Evolutionary conservation across 768 basidiomycete species (phyloP).

Genomic region (Calocera viscosa): DNA sequence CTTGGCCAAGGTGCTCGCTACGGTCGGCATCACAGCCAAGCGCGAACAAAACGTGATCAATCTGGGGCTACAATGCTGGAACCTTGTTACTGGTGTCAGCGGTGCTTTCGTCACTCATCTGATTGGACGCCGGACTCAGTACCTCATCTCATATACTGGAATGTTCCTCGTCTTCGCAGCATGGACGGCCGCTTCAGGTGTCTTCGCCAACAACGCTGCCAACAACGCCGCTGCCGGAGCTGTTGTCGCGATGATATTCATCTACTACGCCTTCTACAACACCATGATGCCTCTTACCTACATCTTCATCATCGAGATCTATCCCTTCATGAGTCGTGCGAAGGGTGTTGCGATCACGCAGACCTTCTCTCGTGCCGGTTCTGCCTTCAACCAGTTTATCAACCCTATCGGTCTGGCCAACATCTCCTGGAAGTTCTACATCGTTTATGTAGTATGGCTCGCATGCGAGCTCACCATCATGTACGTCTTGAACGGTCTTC

Average conservation of each 20-base stretch:
- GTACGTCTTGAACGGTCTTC: not conserved
- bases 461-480: not conserved
- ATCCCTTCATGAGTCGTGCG: constrained; percentile 25
- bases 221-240: not conserved
- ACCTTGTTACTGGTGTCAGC: not conserved
- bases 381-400: not conserved
- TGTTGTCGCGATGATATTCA: not conserved
- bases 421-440: constrained; percentile 5
- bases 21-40: constrained; percentile 7
- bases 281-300: constrained; percentile 18
- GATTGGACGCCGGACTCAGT: not conserved
- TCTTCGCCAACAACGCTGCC: not conserved
- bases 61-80: not conserved
- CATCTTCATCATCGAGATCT: constrained; percentile 27
- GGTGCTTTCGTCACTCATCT: constrained; percentile 3
- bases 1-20: constrained; percentile 8
- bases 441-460: not conserved
- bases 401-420: not conserved
- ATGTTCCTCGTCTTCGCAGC: not conserved
- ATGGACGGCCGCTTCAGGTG: not conserved
- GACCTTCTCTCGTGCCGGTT: constrained; percentile 3
- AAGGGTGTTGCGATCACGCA: constrained; percentile 22
- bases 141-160: not conserved
- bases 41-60: constrained; percentile 11
- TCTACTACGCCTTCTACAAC: constrained; percentile 11